A percentile compares a stretch with the other conserved stretches of the same genome.
These are phyloP conservation scores for Platanus orientalis DNA, from an alignment of 164 flowering plant species.

Conservation along the genomic window DNA sequence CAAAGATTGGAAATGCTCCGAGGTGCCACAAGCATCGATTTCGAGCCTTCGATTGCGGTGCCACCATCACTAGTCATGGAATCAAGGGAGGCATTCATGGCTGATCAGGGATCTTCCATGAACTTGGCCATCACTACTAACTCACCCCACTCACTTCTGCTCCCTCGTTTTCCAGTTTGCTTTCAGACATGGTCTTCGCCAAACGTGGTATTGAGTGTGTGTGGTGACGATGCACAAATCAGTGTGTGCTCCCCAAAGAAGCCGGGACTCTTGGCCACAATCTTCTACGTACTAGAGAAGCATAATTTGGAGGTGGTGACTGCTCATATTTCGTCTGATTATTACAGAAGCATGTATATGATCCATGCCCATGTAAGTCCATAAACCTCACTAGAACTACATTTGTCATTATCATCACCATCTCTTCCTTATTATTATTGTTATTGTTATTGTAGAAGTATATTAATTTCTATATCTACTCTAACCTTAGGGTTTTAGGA, in stretches of 20 bases:
- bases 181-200: constrained; percentile 72
- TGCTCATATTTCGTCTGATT: constrained; percentile 57
- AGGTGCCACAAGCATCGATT: constrained; percentile 9
- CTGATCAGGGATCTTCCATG: constrained; percentile 45
- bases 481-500: too few species aligned
- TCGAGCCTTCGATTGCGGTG: constrained; percentile 14
- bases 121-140: constrained; percentile 11
- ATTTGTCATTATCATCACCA: too few species aligned
- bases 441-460: too few species aligned
- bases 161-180: constrained; percentile 22
- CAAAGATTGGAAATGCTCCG: constrained; percentile 52
- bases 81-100: constrained; percentile 57
- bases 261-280: constrained; percentile 44
- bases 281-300: constrained; percentile 60
- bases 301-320: constrained; percentile 54
- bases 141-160: constrained; percentile 9
- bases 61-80: constrained; percentile 11
- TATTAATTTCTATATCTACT: too few species aligned
- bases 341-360: constrained; percentile 49
- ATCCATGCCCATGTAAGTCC: constrained; percentile 72
- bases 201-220: constrained; percentile 57
- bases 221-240: constrained; percentile 66
- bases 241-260: constrained; percentile 52
- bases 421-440: too few species aligned
- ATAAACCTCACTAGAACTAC: too few species aligned